A percentile compares a stretch with the other conserved stretches of the same genome.
phyloP scores from a whole-genome alignment of 1,284 basidiomycete genomes.

The Veloboletus limbatus region DNA sequence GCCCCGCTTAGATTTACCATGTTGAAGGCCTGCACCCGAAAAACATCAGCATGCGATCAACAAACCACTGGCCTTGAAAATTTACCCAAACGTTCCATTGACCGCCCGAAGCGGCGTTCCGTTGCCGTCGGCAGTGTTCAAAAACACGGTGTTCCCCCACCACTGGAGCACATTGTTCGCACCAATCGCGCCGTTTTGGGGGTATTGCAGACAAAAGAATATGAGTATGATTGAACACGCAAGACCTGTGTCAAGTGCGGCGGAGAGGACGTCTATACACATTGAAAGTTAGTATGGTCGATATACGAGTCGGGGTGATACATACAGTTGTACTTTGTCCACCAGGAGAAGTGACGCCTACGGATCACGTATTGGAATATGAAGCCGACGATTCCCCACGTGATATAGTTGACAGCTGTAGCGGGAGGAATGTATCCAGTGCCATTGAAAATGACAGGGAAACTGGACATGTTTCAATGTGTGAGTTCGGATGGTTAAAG shows the following conservation, averaged over 20 bases:
- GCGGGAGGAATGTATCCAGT: constrained; percentile 51
- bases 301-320: background rate
- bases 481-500: too few relatives aligned
- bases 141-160: constrained; percentile 54
- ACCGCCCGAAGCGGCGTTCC: constrained; percentile 28
- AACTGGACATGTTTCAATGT: constrained; percentile 26
- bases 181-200: constrained; percentile 43
- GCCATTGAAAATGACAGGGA: constrained; percentile 54
- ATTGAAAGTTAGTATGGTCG: too few relatives aligned
- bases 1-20: too few relatives aligned
- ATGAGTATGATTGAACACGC: constrained; percentile 44
- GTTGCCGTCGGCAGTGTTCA: constrained; percentile 40
- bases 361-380: constrained; percentile 55
- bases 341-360: constrained; percentile 48
- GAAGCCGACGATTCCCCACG: constrained; percentile 50
- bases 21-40: too few relatives aligned
- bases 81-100: constrained; percentile 29
- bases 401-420: constrained; percentile 44
- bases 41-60: background rate
- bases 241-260: constrained; percentile 52
- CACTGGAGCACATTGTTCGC: constrained; percentile 40
- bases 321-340: constrained; percentile 55
- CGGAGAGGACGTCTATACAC: constrained; percentile 51
- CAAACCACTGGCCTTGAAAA: too few relatives aligned
- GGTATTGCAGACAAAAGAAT: constrained; percentile 49